A percentile compares a stretch with the other conserved stretches of the same genome.
Conservation (phyloP, 495 filamentous ascomycete genomes). For the Bacidia gigantensis region DNA sequence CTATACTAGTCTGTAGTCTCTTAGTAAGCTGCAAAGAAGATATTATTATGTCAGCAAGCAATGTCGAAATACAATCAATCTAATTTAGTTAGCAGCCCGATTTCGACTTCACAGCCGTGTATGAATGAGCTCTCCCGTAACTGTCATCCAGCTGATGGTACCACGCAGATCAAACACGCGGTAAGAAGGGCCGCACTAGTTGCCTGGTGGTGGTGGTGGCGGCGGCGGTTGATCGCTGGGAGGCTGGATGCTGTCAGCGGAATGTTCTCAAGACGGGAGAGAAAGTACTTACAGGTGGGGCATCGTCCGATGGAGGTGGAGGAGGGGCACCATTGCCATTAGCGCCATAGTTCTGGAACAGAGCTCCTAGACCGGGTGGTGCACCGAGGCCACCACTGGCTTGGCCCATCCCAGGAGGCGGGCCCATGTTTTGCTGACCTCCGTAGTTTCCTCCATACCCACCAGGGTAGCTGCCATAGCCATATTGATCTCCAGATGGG, state of each 20-base stretch:
- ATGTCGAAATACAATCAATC: too few species aligned
- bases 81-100: too few species aligned
- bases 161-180: too few species aligned
- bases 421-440: conserved; percentile 41
- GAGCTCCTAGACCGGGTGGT: conserved; percentile 53
- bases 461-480: conserved; percentile 35
- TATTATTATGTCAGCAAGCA: too few species aligned
- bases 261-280: neutral
- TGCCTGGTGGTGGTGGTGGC: conserved; percentile 55
- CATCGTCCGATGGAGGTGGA: conserved; percentile 46
- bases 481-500: conserved; percentile 30
- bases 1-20: too few species aligned
- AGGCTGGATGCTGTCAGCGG: conserved; percentile 27
- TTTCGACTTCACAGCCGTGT: too few species aligned
- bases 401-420: conserved; percentile 46
- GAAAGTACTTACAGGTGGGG: conserved; percentile 37
- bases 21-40: too few species aligned
- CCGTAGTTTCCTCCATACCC: conserved; percentile 18
- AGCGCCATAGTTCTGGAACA: conserved; percentile 49
- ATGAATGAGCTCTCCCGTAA: too few species aligned
- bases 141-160: too few species aligned
- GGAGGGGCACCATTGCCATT: conserved; percentile 32
- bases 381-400: conserved; percentile 31
- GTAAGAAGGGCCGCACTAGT: too few species aligned
- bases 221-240: conserved; percentile 62